Percentiles rank a stretch among this genome's conserved stretches.
phyloP scores from a whole-genome alignment of 1,284 basidiomycete species.

The Apiotrichum brassicae region DNA sequence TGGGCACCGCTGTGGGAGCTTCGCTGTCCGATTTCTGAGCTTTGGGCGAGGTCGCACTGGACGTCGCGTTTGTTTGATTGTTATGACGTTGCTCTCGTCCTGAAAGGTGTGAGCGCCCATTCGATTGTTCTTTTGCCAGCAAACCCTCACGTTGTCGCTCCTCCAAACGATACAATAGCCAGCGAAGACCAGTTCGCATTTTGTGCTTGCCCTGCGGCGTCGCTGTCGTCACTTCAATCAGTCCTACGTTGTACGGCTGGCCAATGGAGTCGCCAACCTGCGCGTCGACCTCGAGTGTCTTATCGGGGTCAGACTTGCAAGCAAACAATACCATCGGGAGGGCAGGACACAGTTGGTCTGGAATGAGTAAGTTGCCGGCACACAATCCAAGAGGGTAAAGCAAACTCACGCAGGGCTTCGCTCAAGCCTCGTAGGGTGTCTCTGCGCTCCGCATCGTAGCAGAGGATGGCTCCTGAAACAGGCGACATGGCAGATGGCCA shows the following conservation, averaged over 20 bases:
- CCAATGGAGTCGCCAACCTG: constrained; percentile 41
- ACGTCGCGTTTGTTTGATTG: neutral
- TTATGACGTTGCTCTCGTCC: constrained; percentile 2
- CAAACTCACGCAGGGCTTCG: constrained; percentile 36
- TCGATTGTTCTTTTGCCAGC: neutral
- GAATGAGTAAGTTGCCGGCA: neutral
- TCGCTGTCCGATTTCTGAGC: neutral
- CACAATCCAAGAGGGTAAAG: neutral
- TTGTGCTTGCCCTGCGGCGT: constrained; percentile 42
- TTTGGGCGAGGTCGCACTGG: neutral
- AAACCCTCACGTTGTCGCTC: constrained; percentile 34
- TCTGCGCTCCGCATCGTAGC: constrained; percentile 40
- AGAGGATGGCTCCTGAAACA: constrained; percentile 39
- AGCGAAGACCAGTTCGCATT: constrained; percentile 44
- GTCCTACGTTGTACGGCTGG: constrained; percentile 42
- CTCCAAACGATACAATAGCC: constrained; percentile 42
- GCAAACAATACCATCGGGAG: constrained; percentile 42
- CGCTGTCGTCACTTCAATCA: constrained; percentile 42
- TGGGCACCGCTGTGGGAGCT: neutral
- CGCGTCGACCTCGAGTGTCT: constrained; percentile 29
- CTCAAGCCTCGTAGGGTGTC: constrained; percentile 30
- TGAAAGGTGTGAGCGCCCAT: neutral
- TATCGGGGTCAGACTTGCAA: constrained; percentile 44
- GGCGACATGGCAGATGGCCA: constrained; percentile 30
- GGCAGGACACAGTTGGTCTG: constrained; percentile 21